A percentile compares a stretch with the other conserved stretches of the same genome.
Evolutionary conservation across 192 early-diverging fungal genomes (phyloP).

Genomic region (Podila horticola): DNA sequence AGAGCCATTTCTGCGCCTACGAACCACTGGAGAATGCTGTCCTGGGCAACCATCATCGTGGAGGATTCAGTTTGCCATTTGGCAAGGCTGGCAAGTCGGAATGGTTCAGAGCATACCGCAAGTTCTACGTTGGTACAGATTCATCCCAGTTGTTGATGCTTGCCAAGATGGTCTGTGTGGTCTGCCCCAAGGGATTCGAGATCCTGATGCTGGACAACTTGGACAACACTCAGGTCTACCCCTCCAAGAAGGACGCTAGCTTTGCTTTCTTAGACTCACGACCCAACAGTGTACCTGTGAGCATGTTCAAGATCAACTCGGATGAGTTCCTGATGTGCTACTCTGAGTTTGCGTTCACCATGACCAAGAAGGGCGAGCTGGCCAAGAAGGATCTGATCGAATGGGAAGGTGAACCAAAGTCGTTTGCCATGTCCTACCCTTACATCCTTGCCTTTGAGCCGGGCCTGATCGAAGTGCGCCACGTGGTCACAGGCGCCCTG

Average conservation of each 20-base stretch:
- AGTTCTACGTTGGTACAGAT: constrained; percentile 94
- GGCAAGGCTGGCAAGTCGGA: constrained; percentile 42
- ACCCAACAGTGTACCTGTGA: constrained; percentile 79
- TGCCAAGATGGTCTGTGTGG: constrained; percentile 87
- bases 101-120: constrained; percentile 64
- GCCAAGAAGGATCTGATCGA: constrained; percentile 80
- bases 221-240: constrained; percentile 80
- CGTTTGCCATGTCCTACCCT: constrained; percentile 83
- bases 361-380: constrained; percentile 82
- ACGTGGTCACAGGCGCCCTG: constrained; percentile 74
- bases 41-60: constrained; percentile 28
- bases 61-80: constrained; percentile 46
- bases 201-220: constrained; percentile 87
- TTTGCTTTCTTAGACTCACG: constrained; percentile 79
- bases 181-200: constrained; percentile 89
- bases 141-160: constrained; percentile 86
- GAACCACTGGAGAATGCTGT: constrained; percentile 49
- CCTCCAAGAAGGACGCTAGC: constrained; percentile 81
- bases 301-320: constrained; percentile 82
- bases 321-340: constrained; percentile 90
- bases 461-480: constrained; percentile 88
- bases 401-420: constrained; percentile 88
- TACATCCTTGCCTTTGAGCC: constrained; percentile 92
- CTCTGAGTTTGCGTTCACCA: constrained; percentile 91
- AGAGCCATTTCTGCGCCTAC: constrained; percentile 44